Evolutionary conservation across 2,329 filamentous ascomycete genomes (phyloP), one percentile per base, ranked within the genome.

Genomic region (Pseudocercospora eumusae): DNA sequence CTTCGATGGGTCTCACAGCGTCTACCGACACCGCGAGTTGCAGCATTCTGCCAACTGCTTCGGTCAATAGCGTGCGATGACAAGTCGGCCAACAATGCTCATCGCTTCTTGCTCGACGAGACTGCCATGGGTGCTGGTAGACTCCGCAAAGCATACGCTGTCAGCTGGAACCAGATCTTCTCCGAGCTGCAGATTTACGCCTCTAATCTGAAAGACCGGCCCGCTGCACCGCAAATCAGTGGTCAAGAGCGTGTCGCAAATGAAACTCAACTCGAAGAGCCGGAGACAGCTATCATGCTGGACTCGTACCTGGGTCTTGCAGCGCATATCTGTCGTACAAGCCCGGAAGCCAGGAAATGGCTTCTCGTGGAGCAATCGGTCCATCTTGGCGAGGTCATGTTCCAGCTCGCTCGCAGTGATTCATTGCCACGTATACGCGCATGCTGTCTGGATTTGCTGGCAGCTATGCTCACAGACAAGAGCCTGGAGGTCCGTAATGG

Each of bases 1-100:
- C 83, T 99, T 74, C 91, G 96, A 66, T 99, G 95, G 95, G 91
- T 93, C n/a, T 96, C 95, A 3, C 89, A 92, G 69, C 85, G 95
- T 70, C 92, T 96, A 64, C 96, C 96, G 0, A 97, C 96, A 0
- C 95, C 95, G n/a, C 84, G 96, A 23, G 93, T 96, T 62, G 95
- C 92, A 64, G 93, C 93, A 11, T 99, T 98, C 70, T 99, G 95
- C 75, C 93, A 98, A 74, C 93, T 99, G 87, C 81, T 99, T 15
- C 90, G 92, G 71, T 89, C 93, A 1, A 88, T 99, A 53, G 91
- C 95, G 0, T 87, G 88, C 56, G 92, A 92, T 57, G 86, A 91
- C 58, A 86, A 90, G 57, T 95, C 91, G 69, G 93, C 95, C 27
- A 88, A 89, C 58, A 84, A 90, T 15, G 92, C 93, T 0, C 93